A percentile compares a stretch with the other conserved stretches of the same genome.
Conservation (phyloP, 1,284 basidiomycete species). For the Thecaphora thlaspeos region DNA sequence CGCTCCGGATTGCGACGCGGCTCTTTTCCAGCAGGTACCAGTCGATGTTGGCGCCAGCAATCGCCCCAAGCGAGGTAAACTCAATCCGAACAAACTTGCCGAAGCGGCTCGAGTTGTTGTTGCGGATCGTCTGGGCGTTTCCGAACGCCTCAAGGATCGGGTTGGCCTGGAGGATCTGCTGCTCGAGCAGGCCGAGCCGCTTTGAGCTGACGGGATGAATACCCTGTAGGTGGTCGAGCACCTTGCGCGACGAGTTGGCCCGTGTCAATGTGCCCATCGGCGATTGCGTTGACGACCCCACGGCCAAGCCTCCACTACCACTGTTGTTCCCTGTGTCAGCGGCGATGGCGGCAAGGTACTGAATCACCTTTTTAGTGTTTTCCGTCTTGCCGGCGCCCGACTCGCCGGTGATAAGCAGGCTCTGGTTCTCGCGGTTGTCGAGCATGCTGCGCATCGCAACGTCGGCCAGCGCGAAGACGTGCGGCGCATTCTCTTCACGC, state of each 20-base stretch:
- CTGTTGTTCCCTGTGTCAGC: constrained; percentile 59
- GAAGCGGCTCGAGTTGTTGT: constrained; percentile 98
- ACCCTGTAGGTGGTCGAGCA: constrained; percentile 47
- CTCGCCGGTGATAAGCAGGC: constrained; percentile 98
- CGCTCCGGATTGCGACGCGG: constrained; percentile 65
- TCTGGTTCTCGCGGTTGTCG: constrained; percentile 94
- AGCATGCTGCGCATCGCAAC: constrained; percentile 98
- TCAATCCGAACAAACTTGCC: constrained; percentile 95
- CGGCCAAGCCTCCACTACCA: too few species aligned
- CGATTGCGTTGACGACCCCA: constrained; percentile 12
- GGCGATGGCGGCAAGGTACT: constrained; percentile 96
- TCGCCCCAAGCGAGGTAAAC: constrained; percentile 89
- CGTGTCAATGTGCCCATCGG: constrained; percentile 31
- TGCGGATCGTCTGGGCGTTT: constrained; percentile 96
- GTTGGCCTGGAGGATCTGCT: constrained; percentile 96
- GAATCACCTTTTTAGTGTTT: constrained; percentile 99
- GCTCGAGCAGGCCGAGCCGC: constrained; percentile 79
- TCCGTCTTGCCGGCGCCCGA: constrained; percentile 99
- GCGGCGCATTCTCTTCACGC: constrained; percentile 91
- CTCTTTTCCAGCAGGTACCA: constrained; percentile 99
- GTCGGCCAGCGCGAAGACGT: constrained; percentile 96
- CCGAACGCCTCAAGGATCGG: constrained; percentile 98
- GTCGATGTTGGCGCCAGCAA: constrained; percentile 96
- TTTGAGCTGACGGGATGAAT: constrained; percentile 39
- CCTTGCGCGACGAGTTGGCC: constrained; percentile 34